Conservation (phyloP, 352 stramenopile species). For the Phytophthora cactorum region DNA sequence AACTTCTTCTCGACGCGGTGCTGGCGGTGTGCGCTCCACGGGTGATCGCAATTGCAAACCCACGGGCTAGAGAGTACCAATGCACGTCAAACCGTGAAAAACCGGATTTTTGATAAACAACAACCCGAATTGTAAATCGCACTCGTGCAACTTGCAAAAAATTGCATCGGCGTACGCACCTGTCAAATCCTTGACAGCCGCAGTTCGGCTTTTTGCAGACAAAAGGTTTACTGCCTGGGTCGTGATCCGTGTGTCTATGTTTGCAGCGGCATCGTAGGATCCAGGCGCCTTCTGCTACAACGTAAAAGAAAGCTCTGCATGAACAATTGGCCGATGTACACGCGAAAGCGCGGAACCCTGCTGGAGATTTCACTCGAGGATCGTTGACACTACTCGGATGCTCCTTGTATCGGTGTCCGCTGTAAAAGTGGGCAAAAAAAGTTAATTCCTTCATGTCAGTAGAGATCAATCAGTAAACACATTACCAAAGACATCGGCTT, state of each 20-base stretch:
- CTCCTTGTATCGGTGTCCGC: conserved; percentile 81
- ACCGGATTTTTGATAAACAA: conserved; percentile 23
- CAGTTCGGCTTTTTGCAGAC: conserved; percentile 65
- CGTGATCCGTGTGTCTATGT: conserved; percentile 81
- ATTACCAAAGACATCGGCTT: conserved; percentile 76
- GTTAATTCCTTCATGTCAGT: conserved; percentile 1
- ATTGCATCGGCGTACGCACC: conserved; percentile 38
- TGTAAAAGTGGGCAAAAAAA: conserved; percentile 18
- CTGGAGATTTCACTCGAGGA: conserved; percentile 42
- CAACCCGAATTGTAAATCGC: conserved; percentile 20
- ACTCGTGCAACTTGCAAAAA: conserved; percentile 21
- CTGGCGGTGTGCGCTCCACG: conserved; percentile 63
- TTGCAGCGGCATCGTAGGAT: conserved; percentile 84
- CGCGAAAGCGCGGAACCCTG: conserved; percentile 48
- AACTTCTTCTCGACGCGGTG: conserved; percentile 61
- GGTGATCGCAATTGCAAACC: conserved; percentile 86
- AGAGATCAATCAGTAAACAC: conserved; percentile 8
- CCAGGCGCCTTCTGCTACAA: conserved; percentile 83
- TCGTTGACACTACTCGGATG: conserved; percentile 50
- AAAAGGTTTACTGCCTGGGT: conserved; percentile 47
- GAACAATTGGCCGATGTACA: conserved; percentile 65
- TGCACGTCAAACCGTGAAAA: not conserved
- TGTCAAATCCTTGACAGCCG: conserved; percentile 67
- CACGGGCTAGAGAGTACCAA: conserved; percentile 52
- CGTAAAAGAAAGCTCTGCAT: conserved; percentile 74